Base-by-base conservation (phyloP, 139 green algal genomes). In the Coccomyxa sp. region DNA sequence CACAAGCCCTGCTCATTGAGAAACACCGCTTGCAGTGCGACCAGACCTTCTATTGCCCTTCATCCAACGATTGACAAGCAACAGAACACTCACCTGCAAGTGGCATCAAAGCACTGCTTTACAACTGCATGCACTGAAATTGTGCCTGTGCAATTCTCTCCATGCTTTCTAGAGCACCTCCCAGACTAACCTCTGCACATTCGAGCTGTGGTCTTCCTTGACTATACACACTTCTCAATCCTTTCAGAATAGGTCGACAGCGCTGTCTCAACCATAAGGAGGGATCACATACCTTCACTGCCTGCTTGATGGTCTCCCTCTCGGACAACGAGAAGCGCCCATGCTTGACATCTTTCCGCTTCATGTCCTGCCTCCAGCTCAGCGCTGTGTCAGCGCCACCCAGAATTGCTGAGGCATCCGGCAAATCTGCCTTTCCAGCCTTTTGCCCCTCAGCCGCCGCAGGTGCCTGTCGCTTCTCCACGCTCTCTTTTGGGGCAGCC, bases 321-420 rank as follows among this genome's bases (percentile, higher is more conserved):
- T 95, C 92, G 11, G 38, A 67, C 25, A 85, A 78, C 75, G 79
- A 91, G 79, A 94, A 95, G 0, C 76, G 60, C 14, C 92, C 92
- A 68, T 83, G 88, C 87, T 91, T 92, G 57, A 95, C 85, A 66
- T 94, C 85, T 0, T 80, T 83, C 15, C 90, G 90, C 85, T 88
- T 82, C 71, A 85, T 82, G 71, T 87, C 84, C 11, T 80, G 83
- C 15, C 84, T 84, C 92, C 91, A 95, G 9, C 18, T 71, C 63
- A 71, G 18, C 63, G 4, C 63, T 25, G 63, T 51, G 38, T 51
- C 63, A 71, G 63, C 63, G 63, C 63, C 63, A 7, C 7, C 38
- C 38, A 51, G 38, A 51, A 7, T 51, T 7, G 3, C 38, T 7
- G 38, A 51, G 38, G 7, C 38, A 51, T 11, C 38, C 38, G 38